Evolutionary conservation across 2,329 filamentous ascomycete genomes (phyloP), one percentile per base, ranked within the genome.

Genomic region (Ophiostoma quercus): DNA sequence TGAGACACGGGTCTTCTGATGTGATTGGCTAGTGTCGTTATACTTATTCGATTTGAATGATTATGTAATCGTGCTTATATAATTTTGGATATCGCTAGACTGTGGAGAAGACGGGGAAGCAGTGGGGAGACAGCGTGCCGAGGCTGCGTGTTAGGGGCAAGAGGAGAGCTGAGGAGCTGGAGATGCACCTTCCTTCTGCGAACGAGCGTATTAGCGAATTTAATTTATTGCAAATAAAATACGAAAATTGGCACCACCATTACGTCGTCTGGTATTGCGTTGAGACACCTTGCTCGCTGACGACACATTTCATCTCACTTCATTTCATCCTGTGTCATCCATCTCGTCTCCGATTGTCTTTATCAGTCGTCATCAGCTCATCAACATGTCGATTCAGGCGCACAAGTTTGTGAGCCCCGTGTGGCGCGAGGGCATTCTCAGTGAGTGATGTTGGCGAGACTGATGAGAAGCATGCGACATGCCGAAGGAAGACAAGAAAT

Each of bases 351-450:
- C 14, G 0, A 8, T 37, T 34, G 25, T 29, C 1, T 37, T 69
- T 43, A 9, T 9, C 39, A 19, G 11, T 14, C 39, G 9, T 32
- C n/a, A 57, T 57, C n/a, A 29, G 2, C 51, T 9, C 12, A 51
- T 51, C 67, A 66, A 12, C 32, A 63, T 67, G 75, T 67, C 67
- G 25, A 66, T 71, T 51, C 68, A 74, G 25, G 69, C 73, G 22
- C 89, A 88, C 68, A 84, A 91, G 72, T 96, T 93, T 76, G 78
- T 97, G 74, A 96, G 92, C 79, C 84, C 88, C 71, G 87, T 93
- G 75, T 97, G 94, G 93, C 89, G 85, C 75, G 90, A 96, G 80
- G 92, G 90, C 73, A 90, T 97, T 73, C 97, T 97, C 78, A 86
- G 92, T 95, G 80, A 22, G 69, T 19, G 19, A 25, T 4, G 19